Percentiles rank a stretch among this genome's conserved stretches.
phyloP scores from a whole-genome alignment of 805 yeast species.

The Metschnikowia lochheadii region DNA sequence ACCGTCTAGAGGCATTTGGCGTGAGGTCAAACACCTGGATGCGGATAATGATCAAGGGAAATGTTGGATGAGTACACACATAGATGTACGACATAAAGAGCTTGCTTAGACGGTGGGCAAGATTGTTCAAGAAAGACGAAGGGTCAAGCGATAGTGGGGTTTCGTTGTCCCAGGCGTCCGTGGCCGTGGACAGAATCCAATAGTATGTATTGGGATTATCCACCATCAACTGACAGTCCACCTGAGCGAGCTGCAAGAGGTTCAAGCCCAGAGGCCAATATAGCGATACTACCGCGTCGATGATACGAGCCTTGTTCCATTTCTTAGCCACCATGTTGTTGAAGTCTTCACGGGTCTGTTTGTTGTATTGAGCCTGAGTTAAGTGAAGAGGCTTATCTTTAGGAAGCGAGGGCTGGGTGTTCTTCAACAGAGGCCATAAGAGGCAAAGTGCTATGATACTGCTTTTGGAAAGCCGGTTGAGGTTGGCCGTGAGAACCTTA shows the following conservation, averaged over 20 bases:
- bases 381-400: constrained; percentile 1
- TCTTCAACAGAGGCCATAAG: constrained; percentile 32
- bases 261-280: constrained; percentile 58
- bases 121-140: constrained; percentile 43
- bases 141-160: constrained; percentile 45
- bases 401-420: constrained; percentile 20
- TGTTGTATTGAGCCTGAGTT: constrained; percentile 8
- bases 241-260: constrained; percentile 62
- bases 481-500: constrained; percentile 19
- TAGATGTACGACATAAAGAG: constrained; percentile 63
- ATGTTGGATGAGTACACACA: constrained; percentile 58
- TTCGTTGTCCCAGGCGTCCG: constrained; percentile 29
- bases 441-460: constrained; percentile 30
- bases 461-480: constrained; percentile 28
- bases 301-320: constrained; percentile 27
- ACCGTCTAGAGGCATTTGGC: constrained; percentile 4
- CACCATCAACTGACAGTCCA: constrained; percentile 62
- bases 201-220: constrained; percentile 48
- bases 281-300: constrained; percentile 45
- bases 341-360: constrained; percentile 9
- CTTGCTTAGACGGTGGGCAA: constrained; percentile 45
- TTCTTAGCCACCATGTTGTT: constrained; percentile 11
- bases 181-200: constrained; percentile 49
- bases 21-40: constrained; percentile 62
- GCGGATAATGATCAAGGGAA: constrained; percentile 58